Conservation (phyloP, 495 filamentous ascomycete genomes). For the Bathelium albidoporum region DNA sequence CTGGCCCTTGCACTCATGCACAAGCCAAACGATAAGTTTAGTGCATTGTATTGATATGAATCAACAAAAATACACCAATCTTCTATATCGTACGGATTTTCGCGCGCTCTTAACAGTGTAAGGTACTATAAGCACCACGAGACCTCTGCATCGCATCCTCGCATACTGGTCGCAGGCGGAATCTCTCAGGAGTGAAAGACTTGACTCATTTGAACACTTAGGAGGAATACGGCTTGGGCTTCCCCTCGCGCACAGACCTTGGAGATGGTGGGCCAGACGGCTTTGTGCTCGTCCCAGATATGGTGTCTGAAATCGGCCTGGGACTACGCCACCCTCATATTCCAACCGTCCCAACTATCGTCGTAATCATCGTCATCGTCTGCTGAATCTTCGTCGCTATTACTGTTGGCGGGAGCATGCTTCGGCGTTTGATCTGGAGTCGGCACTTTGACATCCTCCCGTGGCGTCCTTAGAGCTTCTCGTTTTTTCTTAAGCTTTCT, state of each 20-base stretch:
- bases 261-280: no score
- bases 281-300: no score
- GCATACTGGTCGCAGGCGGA: no score
- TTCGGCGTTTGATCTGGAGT: slow-evolving; percentile 26
- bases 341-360: slow-evolving; percentile 61
- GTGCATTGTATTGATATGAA: not conserved
- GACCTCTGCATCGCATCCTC: no score
- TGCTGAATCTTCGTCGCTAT: slow-evolving; percentile 38
- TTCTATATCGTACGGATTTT: no score
- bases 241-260: not conserved
- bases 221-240: not conserved
- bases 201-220: no score
- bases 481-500: slow-evolving; percentile 61
- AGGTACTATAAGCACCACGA: no score
- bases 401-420: slow-evolving; percentile 19
- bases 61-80: no score
- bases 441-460: slow-evolving; percentile 33
- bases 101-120: no score
- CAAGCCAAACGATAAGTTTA: not conserved
- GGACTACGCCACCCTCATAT: slow-evolving; percentile 38
- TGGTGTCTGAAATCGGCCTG: not conserved
- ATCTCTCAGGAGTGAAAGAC: no score
- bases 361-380: slow-evolving; percentile 52
- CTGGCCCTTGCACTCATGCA: not conserved
- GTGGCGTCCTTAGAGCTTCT: slow-evolving; percentile 46